Conservation (phyloP, 352 stramenopile genomes). For the Phytopythium helicoides region DNA sequence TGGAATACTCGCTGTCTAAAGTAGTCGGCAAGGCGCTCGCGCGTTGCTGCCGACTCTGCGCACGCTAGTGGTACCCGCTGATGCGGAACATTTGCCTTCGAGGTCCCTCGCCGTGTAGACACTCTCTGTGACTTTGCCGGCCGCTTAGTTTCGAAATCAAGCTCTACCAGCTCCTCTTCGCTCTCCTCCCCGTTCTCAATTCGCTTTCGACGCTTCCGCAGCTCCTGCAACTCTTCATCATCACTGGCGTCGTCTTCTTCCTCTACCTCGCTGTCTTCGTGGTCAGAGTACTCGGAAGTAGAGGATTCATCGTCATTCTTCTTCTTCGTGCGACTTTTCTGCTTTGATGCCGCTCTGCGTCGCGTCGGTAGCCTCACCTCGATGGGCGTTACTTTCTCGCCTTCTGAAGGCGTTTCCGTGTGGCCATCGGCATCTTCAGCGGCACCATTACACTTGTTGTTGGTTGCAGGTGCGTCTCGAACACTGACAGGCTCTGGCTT, state of each 20-base stretch:
- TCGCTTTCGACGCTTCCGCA: slow-evolving; percentile 5
- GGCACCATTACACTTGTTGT: too few species aligned
- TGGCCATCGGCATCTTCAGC: too few species aligned
- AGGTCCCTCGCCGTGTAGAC: too few species aligned
- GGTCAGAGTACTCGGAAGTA: slow-evolving; percentile 5
- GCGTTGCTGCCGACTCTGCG: slow-evolving; percentile 17
- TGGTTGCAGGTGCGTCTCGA: too few species aligned
- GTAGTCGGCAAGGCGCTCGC: slow-evolving; percentile 57
- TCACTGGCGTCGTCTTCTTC: slow-evolving; percentile 18
- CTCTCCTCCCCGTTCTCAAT: too few species aligned
- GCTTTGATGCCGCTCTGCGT: not conserved
- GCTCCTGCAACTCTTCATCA: slow-evolving; percentile 14
- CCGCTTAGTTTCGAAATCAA: too few species aligned
- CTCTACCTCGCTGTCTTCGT: slow-evolving; percentile 18
- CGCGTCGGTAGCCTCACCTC: not conserved
- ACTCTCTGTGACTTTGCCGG: not conserved
- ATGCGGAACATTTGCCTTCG: not conserved
- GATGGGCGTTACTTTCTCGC: too few species aligned
- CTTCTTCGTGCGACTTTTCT: not conserved
- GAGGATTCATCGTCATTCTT: slow-evolving; percentile 2
- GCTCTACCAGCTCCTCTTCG: too few species aligned
- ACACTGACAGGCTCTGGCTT: too few species aligned
- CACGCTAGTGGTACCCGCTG: slow-evolving; percentile 8
- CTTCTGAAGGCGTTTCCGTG: too few species aligned
- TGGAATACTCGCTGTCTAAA: slow-evolving; percentile 61